Evolutionary conservation across 257 asterid genomes (phyloP).

Genomic region (Ilex asprella): DNA sequence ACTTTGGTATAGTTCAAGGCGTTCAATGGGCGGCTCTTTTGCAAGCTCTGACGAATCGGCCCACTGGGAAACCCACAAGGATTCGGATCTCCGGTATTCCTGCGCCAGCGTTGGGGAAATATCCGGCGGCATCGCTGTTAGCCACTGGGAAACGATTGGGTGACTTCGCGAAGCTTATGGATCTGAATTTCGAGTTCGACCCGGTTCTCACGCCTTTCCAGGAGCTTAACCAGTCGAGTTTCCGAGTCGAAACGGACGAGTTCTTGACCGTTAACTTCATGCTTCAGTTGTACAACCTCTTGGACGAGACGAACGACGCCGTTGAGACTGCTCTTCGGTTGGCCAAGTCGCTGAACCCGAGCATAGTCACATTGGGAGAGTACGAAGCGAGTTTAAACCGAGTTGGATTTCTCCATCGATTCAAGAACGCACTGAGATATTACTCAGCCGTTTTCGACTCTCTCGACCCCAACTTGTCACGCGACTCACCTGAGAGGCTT

Average conservation of each 20-base stretch:
- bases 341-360: conserved; percentile 68
- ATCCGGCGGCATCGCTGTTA: conserved; percentile 49
- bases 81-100: conserved; percentile 89
- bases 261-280: conserved; percentile 68
- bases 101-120: conserved; percentile 57
- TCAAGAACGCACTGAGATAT: conserved; percentile 64
- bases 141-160: conserved; percentile 90
- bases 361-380: conserved; percentile 81
- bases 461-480: conserved; percentile 54
- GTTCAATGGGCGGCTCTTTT: conserved; percentile 96
- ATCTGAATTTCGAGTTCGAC: conserved; percentile 78
- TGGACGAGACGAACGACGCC: conserved; percentile 47
- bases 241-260: conserved; percentile 68
- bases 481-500: conserved; percentile 68
- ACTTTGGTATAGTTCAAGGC: conserved; percentile 92
- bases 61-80: conserved; percentile 68
- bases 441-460: conserved; percentile 82
- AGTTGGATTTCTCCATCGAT: conserved; percentile 55
- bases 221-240: conserved; percentile 41
- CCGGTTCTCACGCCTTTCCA: conserved; percentile 60
- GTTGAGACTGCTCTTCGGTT: conserved; percentile 60
- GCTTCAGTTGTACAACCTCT: conserved; percentile 73
- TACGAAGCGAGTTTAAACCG: conserved; percentile 64
- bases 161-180: conserved; percentile 69
- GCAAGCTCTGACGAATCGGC: conserved; percentile 90